Conservation (phyloP, 1,284 basidiomycete species). For the Apiotrichum veenhuisii region DNA sequence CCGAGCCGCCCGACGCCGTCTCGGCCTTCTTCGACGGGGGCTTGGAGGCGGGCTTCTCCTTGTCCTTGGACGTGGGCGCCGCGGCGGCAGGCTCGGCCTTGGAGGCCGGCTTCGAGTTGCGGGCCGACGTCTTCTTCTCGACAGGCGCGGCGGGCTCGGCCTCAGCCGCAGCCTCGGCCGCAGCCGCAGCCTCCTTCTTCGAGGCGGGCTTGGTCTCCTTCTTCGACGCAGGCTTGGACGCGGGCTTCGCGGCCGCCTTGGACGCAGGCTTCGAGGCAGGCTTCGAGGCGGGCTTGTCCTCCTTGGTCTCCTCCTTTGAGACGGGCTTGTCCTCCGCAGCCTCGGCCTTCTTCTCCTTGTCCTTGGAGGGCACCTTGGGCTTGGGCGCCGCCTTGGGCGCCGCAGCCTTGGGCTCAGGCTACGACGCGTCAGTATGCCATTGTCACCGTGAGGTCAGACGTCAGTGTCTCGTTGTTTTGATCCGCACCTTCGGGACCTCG, state of each 20-base stretch:
- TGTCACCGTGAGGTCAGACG: too few relatives aligned
- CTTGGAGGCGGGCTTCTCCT: constrained; percentile 11
- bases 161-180: not conserved
- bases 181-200: constrained; percentile 9
- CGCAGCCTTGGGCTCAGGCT: constrained; percentile 2
- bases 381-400: not conserved
- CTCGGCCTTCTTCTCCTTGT: constrained; percentile 16
- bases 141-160: constrained; percentile 6
- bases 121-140: constrained; percentile 21
- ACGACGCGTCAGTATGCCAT: not conserved
- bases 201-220: constrained; percentile 17
- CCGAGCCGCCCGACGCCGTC: constrained; percentile 17
- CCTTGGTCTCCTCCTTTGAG: constrained; percentile 1
- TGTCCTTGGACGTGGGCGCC: constrained; percentile 11
- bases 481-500: constrained; percentile 14
- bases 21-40: constrained; percentile 26
- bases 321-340: constrained; percentile 11
- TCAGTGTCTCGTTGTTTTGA: too few relatives aligned
- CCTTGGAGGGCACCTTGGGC: constrained; percentile 22
- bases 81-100: constrained; percentile 10
- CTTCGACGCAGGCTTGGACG: constrained; percentile 20
- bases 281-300: constrained; percentile 20
- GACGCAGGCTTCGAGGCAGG: constrained; percentile 20
- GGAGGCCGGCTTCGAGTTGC: constrained; percentile 14
- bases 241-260: constrained; percentile 9